Percentiles rank a stretch among this genome's conserved stretches.
These are phyloP conservation scores for Lactifluus volemus DNA, from an alignment of 768 basidiomycete species.

Conservation along the genomic window DNA sequence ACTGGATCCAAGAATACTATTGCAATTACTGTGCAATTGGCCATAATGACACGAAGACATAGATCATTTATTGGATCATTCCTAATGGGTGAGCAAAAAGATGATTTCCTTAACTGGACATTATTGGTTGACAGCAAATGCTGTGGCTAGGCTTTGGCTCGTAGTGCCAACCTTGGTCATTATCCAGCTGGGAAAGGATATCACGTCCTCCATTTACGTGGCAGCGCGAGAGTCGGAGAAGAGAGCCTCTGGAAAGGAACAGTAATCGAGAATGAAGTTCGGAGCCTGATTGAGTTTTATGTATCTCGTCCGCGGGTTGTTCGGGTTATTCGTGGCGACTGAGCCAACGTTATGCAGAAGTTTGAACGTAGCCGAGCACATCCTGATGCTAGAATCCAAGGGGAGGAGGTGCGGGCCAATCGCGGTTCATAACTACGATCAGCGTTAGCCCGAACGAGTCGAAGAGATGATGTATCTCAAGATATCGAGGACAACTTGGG, in stretches of 20 bases:
- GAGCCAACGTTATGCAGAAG: background rate
- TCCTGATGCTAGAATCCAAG: background rate
- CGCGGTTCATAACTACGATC: background rate
- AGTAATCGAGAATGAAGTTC: slow-evolving; percentile 20
- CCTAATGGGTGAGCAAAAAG: slow-evolving; percentile 61
- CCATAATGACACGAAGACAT: slow-evolving; percentile 50
- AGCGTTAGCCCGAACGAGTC: background rate
- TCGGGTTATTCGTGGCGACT: slow-evolving; percentile 8
- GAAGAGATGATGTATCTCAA: background rate
- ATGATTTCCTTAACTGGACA: background rate
- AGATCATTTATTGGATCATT: slow-evolving; percentile 58
- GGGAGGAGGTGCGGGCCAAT: background rate
- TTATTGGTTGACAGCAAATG: slow-evolving; percentile 5
- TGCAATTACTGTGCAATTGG: slow-evolving; percentile 66
- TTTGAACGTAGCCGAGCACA: background rate
- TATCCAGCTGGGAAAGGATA: slow-evolving; percentile 52
- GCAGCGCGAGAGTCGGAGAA: slow-evolving; percentile 25
- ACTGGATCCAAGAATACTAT: slow-evolving; percentile 72
- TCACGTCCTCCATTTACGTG: slow-evolving; percentile 36
- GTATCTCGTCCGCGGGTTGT: background rate
- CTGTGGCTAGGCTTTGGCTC: slow-evolving; percentile 57
- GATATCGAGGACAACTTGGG: background rate
- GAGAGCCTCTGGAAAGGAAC: slow-evolving; percentile 28
- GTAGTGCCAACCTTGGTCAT: slow-evolving; percentile 58
- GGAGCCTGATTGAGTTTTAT: background rate